These are phyloP conservation scores for Aurifilum marmelostoma DNA, from an alignment of 2,329 filamentous ascomycete genomes.

Conservation along the genomic window DNA sequence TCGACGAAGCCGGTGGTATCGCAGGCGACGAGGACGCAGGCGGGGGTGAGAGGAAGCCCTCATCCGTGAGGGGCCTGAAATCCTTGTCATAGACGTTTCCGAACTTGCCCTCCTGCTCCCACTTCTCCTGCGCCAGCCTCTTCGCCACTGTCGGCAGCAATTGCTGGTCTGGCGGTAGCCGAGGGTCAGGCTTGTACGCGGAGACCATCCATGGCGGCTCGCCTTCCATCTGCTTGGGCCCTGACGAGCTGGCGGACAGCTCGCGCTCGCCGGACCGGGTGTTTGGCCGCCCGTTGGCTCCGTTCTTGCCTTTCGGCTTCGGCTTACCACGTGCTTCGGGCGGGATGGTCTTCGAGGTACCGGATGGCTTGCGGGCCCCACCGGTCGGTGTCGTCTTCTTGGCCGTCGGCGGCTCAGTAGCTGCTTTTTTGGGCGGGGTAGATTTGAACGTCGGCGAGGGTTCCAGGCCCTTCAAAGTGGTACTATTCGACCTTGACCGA, in stretches of 20 bases:
- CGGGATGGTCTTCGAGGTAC: constrained; percentile 45
- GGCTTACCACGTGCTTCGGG: constrained; percentile 62
- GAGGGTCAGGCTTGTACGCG: constrained; percentile 94
- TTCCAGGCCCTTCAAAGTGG: constrained; percentile 64
- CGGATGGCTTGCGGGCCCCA: constrained; percentile 50
- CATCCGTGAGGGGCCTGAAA: constrained; percentile 79
- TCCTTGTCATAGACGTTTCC: constrained; percentile 85
- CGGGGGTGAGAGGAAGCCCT: constrained; percentile 53
- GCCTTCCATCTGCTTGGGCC: constrained; percentile 76
- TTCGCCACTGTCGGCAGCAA: constrained; percentile 92
- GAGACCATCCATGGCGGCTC: constrained; percentile 95
- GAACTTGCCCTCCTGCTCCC: constrained; percentile 89
- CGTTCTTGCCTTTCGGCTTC: constrained; percentile 66
- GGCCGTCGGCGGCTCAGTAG: constrained; percentile 54
- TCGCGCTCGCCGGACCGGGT: constrained; percentile 67
- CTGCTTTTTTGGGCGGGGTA: constrained; percentile 45
- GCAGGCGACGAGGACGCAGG: constrained; percentile 13
- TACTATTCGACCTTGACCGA: constrained; percentile 65
- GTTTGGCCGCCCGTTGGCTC: constrained; percentile 59
- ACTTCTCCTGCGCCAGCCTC: constrained; percentile 89
- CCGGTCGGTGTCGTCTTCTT: constrained; percentile 49
- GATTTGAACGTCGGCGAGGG: constrained; percentile 42
- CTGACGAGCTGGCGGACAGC: constrained; percentile 40
- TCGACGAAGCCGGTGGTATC: constrained; percentile 38
- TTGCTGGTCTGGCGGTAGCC: constrained; percentile 91